phyloP scores from a whole-genome alignment of 129 eudicot species.

The Ambrosia trifida region DNA sequence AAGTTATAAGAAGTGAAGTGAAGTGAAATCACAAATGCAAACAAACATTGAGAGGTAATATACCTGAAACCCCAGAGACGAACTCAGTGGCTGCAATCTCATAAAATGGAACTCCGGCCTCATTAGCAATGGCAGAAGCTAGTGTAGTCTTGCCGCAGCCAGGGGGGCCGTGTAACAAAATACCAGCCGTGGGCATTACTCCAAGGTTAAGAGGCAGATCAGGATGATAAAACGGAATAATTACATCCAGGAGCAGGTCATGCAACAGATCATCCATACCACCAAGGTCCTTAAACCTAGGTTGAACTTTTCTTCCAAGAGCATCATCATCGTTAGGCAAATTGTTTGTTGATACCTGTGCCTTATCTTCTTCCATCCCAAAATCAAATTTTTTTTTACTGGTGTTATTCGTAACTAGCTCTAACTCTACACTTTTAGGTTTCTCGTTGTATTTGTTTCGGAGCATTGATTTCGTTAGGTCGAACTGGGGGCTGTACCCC shows the following conservation, averaged over 20 bases:
- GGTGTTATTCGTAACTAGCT: constrained; percentile 40
- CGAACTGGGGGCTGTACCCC: too few species aligned
- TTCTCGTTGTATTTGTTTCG: constrained; percentile 43
- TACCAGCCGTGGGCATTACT: constrained; percentile 69
- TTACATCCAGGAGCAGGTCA: constrained; percentile 64
- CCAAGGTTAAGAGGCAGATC: constrained; percentile 51
- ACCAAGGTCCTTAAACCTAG: constrained; percentile 78
- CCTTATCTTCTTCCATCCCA: too few species aligned
- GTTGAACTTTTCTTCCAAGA: constrained; percentile 23
- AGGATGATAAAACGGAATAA: constrained; percentile 70
- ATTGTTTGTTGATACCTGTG: not conserved
- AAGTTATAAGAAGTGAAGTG: too few species aligned
- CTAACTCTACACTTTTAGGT: constrained; percentile 47
- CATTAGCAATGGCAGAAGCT: constrained; percentile 93
- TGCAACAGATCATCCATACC: constrained; percentile 70
- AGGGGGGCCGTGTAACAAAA: constrained; percentile 86
- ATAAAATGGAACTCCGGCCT: constrained; percentile 78
- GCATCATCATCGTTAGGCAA: constrained; percentile 23
- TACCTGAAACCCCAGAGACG: constrained; percentile 91
- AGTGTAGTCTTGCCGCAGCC: constrained; percentile 93
- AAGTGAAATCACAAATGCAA: too few species aligned
- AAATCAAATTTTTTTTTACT: constrained; percentile 14
- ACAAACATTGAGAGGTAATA: too few species aligned
- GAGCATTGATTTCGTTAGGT: constrained; percentile 67
- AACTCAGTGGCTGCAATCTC: constrained; percentile 83